A percentile compares a stretch with the other conserved stretches of the same genome.
Conservation (phyloP, 177 flowering plant genomes). For the Vitis hybrid region DNA sequence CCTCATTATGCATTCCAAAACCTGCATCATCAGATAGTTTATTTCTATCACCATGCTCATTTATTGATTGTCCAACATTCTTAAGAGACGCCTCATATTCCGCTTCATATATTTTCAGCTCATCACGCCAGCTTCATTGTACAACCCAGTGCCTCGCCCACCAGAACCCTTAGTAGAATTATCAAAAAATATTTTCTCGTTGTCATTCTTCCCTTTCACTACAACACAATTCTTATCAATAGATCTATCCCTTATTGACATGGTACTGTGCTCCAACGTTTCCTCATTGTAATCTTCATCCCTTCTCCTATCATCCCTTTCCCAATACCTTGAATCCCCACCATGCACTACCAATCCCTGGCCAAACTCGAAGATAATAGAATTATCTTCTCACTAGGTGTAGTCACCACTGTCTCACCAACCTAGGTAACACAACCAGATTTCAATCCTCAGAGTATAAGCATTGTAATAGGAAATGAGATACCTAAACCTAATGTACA, state of each 20-base stretch:
- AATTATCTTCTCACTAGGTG: no score
- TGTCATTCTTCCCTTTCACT: slow-evolving; percentile 20
- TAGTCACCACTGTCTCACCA: no score
- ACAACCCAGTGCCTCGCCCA: slow-evolving; percentile 54
- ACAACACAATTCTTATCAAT: slow-evolving; percentile 16
- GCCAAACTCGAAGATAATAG: slow-evolving; percentile 46
- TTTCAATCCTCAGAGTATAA: no score
- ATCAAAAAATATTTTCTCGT: slow-evolving; percentile 17
- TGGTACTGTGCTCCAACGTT: slow-evolving; percentile 29
- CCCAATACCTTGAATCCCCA: slow-evolving; percentile 94
- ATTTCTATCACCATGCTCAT: no score
- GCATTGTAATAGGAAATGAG: no score
- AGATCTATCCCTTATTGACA: slow-evolving; percentile 22
- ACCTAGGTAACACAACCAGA: no score
- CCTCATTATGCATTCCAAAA: no score
- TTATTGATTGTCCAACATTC: no score
- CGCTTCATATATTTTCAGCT: slow-evolving; percentile 80
- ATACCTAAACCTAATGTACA: no score
- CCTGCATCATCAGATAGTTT: no score
- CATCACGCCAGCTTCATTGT: slow-evolving; percentile 97
- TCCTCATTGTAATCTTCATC: slow-evolving; percentile 83
- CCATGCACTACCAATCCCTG: slow-evolving; percentile 63
- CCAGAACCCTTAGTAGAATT: slow-evolving; percentile 17
- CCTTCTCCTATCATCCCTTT: slow-evolving; percentile 91
- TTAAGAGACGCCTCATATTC: slow-evolving; percentile 52